Evolutionary conservation across 75 land plant genomes (phyloP).

Genomic region (Selaginella moellendorffii): DNA sequence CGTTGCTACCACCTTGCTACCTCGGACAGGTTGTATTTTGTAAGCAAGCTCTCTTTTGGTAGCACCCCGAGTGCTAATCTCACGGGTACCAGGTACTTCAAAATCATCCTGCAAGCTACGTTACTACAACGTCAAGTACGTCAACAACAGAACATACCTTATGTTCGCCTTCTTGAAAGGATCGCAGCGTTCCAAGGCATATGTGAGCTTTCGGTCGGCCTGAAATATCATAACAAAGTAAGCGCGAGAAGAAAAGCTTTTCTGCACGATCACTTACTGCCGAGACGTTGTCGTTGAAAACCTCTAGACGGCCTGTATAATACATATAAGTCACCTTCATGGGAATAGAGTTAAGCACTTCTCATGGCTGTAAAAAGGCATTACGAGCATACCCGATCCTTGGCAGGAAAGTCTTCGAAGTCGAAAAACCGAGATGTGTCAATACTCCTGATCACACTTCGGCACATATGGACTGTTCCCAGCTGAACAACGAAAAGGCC

Average conservation of each 20-base stretch:
- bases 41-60: slow-evolving; percentile 47
- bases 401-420: slow-evolving; percentile 91
- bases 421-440: slow-evolving; percentile 97
- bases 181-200: slow-evolving; percentile 71
- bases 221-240: slow-evolving; percentile 18
- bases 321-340: slow-evolving; percentile 95
- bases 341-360: neutral
- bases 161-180: slow-evolving; percentile 55
- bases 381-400: slow-evolving; percentile 64
- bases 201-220: slow-evolving; percentile 90
- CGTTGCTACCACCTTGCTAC: slow-evolving; percentile 19
- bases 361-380: too few species aligned
- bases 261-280: too few species aligned
- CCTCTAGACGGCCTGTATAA: slow-evolving; percentile 97
- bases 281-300: slow-evolving; percentile 85
- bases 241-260: too few species aligned
- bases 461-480: slow-evolving; percentile 96
- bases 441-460: slow-evolving; percentile 95
- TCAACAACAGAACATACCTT: slow-evolving; percentile 52
- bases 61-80: slow-evolving; percentile 88
- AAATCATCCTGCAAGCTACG: slow-evolving; percentile 62
- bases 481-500: slow-evolving; percentile 53
- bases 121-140: too few species aligned
- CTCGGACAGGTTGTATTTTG: slow-evolving; percentile 65
- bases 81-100: slow-evolving; percentile 92